Base-by-base conservation (phyloP, 2,329 filamentous ascomycete genomes). In the Venturia asperata region DNA sequence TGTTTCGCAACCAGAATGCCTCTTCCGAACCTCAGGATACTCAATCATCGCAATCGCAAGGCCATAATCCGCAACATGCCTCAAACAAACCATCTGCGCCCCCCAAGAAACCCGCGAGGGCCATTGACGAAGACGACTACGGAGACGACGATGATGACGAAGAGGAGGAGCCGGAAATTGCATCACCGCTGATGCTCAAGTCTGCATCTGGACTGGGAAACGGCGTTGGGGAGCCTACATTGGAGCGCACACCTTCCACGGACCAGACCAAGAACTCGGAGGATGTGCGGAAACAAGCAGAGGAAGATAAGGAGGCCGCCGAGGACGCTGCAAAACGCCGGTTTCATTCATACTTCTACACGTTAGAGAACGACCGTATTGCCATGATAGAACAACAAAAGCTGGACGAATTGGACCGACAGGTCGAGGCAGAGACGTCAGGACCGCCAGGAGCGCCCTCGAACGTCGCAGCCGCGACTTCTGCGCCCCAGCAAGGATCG, bases 301-400 rank as follows among this genome's bases (percentile, higher is more conserved):
- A 97, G 76, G 90, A 96, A 73, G 91, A 91, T 70, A 94, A 94
- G 74, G 92, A 88, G 74, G 91, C 90, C 39, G 92, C 90, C 61
- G 93, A 96, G 72, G 91, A 96, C 72, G 88, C 90, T 62, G 94
- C 91, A 55, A 92, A 92, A 77, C 85, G 87, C 71, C 94, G 89
- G 77, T 97, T 97, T 76, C 89, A 96, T 73, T 95, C 91, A 11
- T 83, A 96, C 69, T 96, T 97, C 76, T 93, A 96, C 76, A 97
- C 94, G 1, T 82, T 97, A 41, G 94, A 99, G 76, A 94, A 93
- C 74, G 94, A 99, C 74, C 86, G 91, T 65, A 91, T 93, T 71
- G 94, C 94, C 61, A 97, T 99, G 94, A 78, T 97, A 66, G 94
- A 99, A 76, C 94, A 99, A 77, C 92, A 97, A 76, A 91, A 93